Evolutionary conservation across 768 basidiomycete species (phyloP), one percentile per base, ranked within the genome.

Genomic region (Hydnum rufescens): DNA sequence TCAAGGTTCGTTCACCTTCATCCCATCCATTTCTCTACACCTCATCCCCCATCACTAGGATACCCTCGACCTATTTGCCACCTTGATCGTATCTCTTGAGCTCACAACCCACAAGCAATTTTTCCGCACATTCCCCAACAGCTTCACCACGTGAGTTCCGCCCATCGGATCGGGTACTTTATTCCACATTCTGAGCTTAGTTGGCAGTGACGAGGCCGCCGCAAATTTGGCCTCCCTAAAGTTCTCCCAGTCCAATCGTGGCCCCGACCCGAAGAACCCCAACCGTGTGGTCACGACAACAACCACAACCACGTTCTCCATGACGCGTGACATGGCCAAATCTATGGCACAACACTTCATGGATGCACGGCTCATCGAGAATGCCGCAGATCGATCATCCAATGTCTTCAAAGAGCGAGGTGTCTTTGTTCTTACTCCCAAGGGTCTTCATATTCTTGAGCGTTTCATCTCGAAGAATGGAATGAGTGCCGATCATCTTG

Each of bases 391-490:
- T 67, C 82, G 82, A 31, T 72, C 74, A 23, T 82, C 83, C 16
- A 80, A 82, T 59, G 74, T 85, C 36, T 99, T 99, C 80, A 96
- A 96, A 69, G 95, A 99, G 60, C 82, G 95, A 51, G 93, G 93
- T 55, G 82, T 96, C 54, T 99, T 90, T 68, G 75, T 81, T 61
- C 74, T 95, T 62, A 97, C 95, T 8, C 87, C 95, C 16, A 99
- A 99, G 69, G 95, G 95, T 51, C 80, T 97, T 50, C 95, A 99
- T 61, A 86, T 99, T 60, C 79, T 99, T 57, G 95, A 99, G 64
- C 81, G 95, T n/a, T 99, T 99, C 73, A 95, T 97, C 71, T 84
- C 82, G 66, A 96, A 93, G 74, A 97, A 99, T 64, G 95, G 95
- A 60, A 96, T 99, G 70, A 87, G 82, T 58, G 82, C 88, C 42